Evolutionary conservation across 495 filamentous ascomycete species (phyloP).

Genomic region (Podospora pseudocomata): DNA sequence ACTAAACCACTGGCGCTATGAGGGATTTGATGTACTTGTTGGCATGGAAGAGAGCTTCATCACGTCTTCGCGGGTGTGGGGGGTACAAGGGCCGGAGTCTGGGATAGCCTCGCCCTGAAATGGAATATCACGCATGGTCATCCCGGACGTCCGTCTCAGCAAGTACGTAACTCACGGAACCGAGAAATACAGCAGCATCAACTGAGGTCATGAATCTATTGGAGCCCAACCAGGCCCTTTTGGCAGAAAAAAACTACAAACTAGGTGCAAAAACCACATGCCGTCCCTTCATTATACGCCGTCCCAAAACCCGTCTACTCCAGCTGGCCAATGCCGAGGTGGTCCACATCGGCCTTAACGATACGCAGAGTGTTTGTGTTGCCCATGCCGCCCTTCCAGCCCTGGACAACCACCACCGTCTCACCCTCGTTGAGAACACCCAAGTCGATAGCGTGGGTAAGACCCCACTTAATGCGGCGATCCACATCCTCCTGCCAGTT

Average conservation of each 20-base stretch:
- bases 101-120: not conserved
- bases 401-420: slow-evolving; percentile 90
- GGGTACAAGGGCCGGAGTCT: not conserved
- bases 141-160: not conserved
- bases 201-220: slow-evolving; percentile 9
- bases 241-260: slow-evolving; percentile 1
- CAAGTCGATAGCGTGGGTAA: slow-evolving; percentile 76
- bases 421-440: slow-evolving; percentile 79
- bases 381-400: slow-evolving; percentile 92
- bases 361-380: slow-evolving; percentile 87
- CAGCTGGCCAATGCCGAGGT: slow-evolving; percentile 43
- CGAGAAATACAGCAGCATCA: not conserved
- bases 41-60: not conserved
- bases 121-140: not conserved
- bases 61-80: not conserved
- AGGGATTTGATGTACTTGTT: not conserved
- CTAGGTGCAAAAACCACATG: not conserved
- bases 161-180: no score
- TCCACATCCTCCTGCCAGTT: slow-evolving; percentile 99
- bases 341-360: slow-evolving; percentile 51
- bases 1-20: slow-evolving; percentile 44
- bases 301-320: slow-evolving; percentile 4
- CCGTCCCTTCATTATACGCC: not conserved
- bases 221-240: not conserved
- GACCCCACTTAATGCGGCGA: slow-evolving; percentile 91